Evolutionary conservation across 2,329 filamentous ascomycete genomes (phyloP).

Genomic region (Colletotrichum karsti): DNA sequence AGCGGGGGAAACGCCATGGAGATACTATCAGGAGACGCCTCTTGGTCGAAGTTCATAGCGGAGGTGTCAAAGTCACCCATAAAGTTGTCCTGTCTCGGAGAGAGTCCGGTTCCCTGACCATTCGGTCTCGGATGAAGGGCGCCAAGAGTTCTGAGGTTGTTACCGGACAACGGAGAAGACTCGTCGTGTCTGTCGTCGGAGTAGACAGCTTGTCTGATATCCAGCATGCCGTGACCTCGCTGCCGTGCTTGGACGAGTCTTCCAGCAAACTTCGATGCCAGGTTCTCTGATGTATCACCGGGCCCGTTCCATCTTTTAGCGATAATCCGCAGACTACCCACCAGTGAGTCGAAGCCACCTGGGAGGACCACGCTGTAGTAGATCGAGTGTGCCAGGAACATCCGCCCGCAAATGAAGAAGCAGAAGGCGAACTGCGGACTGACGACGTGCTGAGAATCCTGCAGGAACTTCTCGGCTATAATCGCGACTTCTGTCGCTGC

Average conservation of each 20-base stretch:
- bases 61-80: background rate
- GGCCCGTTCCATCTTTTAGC: slow-evolving; percentile 45
- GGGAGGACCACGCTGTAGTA: slow-evolving; percentile 40
- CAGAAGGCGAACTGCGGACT: slow-evolving; percentile 49
- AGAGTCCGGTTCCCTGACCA: background rate
- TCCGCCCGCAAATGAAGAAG: slow-evolving; percentile 44
- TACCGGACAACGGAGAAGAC: background rate
- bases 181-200: slow-evolving; percentile 33
- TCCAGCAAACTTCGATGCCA: slow-evolving; percentile 44
- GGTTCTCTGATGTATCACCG: slow-evolving; percentile 34
- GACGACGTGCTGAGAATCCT: slow-evolving; percentile 38
- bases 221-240: slow-evolving; percentile 36
- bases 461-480: slow-evolving; percentile 46
- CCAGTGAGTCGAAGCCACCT: slow-evolving; percentile 40
- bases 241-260: slow-evolving; percentile 37
- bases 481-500: slow-evolving; percentile 47
- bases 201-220: slow-evolving; percentile 44
- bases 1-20: slow-evolving; percentile 43
- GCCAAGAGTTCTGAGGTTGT: too few species aligned
- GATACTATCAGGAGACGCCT: slow-evolving; percentile 31
- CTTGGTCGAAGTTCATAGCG: slow-evolving; percentile 20
- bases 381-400: slow-evolving; percentile 41
- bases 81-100: background rate
- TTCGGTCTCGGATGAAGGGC: background rate
- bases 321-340: slow-evolving; percentile 43